Percentiles rank a stretch among this genome's conserved stretches.
Conservation (phyloP, 176 grass and related monocot genomes). For the Oryza nivara region DNA sequence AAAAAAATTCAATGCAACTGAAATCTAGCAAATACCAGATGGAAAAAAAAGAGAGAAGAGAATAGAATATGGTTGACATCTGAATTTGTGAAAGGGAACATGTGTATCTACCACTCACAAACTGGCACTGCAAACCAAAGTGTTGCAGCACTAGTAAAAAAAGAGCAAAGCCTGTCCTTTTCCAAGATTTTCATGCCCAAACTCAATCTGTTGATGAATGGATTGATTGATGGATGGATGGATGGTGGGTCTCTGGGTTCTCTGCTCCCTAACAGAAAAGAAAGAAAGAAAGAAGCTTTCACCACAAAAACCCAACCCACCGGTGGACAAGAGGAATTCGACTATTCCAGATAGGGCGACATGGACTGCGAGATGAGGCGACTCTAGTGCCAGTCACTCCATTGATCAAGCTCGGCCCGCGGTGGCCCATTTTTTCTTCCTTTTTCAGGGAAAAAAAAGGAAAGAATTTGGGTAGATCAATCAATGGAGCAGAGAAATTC, state of each 20-base stretch:
- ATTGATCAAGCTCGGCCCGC: too few species aligned
- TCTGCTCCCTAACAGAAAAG: not conserved
- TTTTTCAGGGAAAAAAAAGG: not conserved
- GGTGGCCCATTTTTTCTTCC: not conserved
- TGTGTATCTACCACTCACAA: not conserved
- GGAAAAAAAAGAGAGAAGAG: not conserved
- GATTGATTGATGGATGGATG: too few species aligned
- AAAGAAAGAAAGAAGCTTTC: not conserved
- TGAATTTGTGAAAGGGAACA: not conserved
- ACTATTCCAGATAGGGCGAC: not conserved
- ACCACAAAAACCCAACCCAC: not conserved
- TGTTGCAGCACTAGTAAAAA: not conserved
- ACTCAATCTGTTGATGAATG: not conserved
- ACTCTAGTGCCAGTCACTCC: not conserved
- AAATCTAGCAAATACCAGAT: not conserved
- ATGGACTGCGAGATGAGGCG: not conserved
- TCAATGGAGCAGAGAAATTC: not conserved
- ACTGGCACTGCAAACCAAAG: not conserved
- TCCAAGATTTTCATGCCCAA: too few species aligned
- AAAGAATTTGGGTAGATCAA: not conserved
- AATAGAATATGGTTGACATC: slow-evolving; percentile 22
- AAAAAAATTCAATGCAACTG: too few species aligned
- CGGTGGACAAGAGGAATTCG: not conserved
- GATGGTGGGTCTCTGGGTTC: not conserved
- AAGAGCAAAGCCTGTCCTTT: not conserved